Percentiles rank a stretch among this genome's conserved stretches.
Evolutionary conservation across 139 green algal species (phyloP).

Genomic region (Volvox africanus): DNA sequence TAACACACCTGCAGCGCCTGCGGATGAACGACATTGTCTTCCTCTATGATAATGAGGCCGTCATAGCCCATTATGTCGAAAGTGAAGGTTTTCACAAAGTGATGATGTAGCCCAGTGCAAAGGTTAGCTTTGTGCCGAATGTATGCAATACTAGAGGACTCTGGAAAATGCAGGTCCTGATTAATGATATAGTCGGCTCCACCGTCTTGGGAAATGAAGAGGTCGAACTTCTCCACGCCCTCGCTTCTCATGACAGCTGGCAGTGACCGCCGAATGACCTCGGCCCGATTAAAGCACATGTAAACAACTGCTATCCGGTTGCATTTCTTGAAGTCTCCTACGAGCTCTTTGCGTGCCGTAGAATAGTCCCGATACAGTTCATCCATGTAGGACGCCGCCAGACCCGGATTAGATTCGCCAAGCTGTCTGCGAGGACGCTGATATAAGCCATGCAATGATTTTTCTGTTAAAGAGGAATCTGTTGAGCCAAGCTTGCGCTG

Average conservation of each 20-base stretch:
- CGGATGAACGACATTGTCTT: constrained; percentile 2
- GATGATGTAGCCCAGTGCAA: constrained; percentile 13
- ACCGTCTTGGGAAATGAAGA: constrained; percentile 23
- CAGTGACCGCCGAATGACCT: not conserved
- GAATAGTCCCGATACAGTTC: not conserved
- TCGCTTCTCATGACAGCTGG: not conserved
- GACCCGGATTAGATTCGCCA: not conserved
- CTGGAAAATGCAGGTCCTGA: not conserved
- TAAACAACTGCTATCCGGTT: not conserved
- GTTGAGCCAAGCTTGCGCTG: no score
- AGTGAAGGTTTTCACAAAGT: constrained; percentile 14
- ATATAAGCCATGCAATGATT: not conserved
- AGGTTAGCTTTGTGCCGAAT: not conserved
- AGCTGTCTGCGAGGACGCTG: not conserved
- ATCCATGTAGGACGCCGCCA: not conserved
- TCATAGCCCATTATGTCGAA: constrained; percentile 28
- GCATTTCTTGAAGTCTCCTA: not conserved
- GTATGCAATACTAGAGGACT: not conserved
- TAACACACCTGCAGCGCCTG: not conserved
- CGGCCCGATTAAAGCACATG: not conserved
- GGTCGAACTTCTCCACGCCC: not conserved
- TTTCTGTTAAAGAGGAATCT: no score
- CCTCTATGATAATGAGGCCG: constrained; percentile 2
- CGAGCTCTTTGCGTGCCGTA: not conserved
- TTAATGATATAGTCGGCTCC: not conserved